Conservation (phyloP, 2,329 filamentous ascomycete genomes). For the Penicillium sp. region DNA sequence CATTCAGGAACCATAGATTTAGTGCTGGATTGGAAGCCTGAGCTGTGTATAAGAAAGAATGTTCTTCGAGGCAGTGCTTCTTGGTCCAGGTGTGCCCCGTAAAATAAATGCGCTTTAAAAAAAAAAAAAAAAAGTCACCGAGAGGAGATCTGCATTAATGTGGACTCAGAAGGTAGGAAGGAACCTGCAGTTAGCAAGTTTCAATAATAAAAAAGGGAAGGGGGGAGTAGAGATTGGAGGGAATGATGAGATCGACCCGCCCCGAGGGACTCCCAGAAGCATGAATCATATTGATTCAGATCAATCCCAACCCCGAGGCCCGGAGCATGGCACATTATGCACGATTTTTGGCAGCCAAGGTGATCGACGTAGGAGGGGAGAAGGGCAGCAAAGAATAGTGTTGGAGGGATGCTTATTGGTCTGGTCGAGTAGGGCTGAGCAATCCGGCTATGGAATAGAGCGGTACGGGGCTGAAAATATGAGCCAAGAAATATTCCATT, state of each 20-base stretch:
- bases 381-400: not conserved
- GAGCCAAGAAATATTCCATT: not conserved
- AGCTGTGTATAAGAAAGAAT: slow-evolving; percentile 12
- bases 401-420: slow-evolving; percentile 2
- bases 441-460: not conserved
- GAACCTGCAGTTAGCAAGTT: not conserved
- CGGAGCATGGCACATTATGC: slow-evolving; percentile 5
- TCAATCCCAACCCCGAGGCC: not conserved
- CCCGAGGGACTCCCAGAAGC: not conserved
- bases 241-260: not conserved
- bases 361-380: slow-evolving; percentile 9
- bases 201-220: not conserved
- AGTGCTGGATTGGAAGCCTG: slow-evolving; percentile 1
- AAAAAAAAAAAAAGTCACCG: not conserved
- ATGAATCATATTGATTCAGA: slow-evolving; percentile 17
- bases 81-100: slow-evolving; percentile 16
- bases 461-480: not conserved
- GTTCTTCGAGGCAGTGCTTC: slow-evolving; percentile 19
- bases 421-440: slow-evolving; percentile 14
- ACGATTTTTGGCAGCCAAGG: slow-evolving; percentile 5
- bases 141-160: slow-evolving; percentile 13
- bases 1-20: slow-evolving; percentile 1
- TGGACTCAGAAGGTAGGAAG: slow-evolving; percentile 8
- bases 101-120: not conserved
- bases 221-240: not conserved